Percentiles rank a stretch among this genome's conserved stretches.
Evolutionary conservation across 768 basidiomycete species (phyloP).

Genomic region (Leucocoprinus sp.): DNA sequence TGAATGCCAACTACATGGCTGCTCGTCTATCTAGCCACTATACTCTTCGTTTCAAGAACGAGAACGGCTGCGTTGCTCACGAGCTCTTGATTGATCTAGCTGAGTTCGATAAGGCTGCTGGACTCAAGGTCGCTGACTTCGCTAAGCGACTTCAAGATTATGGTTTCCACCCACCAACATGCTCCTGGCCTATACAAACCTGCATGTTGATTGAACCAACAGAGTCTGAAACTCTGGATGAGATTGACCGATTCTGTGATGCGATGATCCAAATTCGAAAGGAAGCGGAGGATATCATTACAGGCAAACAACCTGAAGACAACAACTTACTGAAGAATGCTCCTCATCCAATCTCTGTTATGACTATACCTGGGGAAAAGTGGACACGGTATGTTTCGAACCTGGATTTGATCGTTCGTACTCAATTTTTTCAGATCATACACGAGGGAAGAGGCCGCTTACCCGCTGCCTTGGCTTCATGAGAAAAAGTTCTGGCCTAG

Average conservation of each 20-base stretch:
- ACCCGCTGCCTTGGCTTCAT: conserved; percentile 73
- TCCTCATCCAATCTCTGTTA: conserved; percentile 77
- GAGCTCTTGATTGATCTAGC: conserved; percentile 92
- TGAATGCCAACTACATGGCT: conserved; percentile 98
- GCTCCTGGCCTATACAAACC: conserved; percentile 96
- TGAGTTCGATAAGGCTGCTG: conserved; percentile 87
- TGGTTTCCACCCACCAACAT: conserved; percentile 95
- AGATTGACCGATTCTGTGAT: conserved; percentile 95
- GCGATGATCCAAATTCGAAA: conserved; percentile 95
- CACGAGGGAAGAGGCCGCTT: conserved; percentile 83
- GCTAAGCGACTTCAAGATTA: conserved; percentile 85
- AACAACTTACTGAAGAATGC: conserved; percentile 93
- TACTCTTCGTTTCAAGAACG: conserved; percentile 82
- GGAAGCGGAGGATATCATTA: conserved; percentile 82
- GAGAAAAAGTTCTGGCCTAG: conserved; percentile 97
- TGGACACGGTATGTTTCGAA: conserved; percentile 68
- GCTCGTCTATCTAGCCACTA: conserved; percentile 79
- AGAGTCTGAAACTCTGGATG: conserved; percentile 89
- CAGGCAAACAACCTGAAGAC: conserved; percentile 82
- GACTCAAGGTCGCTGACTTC: conserved; percentile 91
- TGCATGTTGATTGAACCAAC: conserved; percentile 98
- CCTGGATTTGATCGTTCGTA: background rate
- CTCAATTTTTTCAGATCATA: conserved; percentile 55
- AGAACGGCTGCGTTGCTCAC: conserved; percentile 88
- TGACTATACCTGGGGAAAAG: conserved; percentile 63